Base-by-base conservation (phyloP, 208 protist species). In the Acanthamoeba healyi region DNA sequence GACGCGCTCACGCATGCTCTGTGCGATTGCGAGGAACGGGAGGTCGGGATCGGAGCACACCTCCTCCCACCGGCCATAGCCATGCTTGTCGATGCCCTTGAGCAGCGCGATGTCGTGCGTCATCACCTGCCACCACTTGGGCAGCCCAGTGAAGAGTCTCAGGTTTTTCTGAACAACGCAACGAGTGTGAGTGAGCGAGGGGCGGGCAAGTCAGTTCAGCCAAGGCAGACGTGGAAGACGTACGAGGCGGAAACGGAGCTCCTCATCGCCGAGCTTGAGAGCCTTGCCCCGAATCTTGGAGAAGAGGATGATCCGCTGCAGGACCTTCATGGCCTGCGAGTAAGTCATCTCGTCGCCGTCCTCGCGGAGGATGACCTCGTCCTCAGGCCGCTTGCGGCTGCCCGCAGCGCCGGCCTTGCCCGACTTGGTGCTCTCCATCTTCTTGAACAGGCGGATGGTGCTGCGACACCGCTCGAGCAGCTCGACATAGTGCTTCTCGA, bases 401-500 rank as follows among this genome's bases (percentile, higher is more conserved):
- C 56, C 56, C 9, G 19, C 56, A 29, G 24, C 26, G 56, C 7
- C 26, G 56, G 56, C 26, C 51, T 63, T 42, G 17, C 49, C 46
- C n/a, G 6, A 24, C 7, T 14, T n/a, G 29, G 29, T 90, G 22
- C 42, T 58, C 61, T 91, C 84, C 61, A 74, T 91, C 84, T 91
- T 91, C 56, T 91, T 91, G 84, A 74, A 74, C 12, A 91, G 58
- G 54, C 84, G 84, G 56, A 91, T 91, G 84, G 84, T 91, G 84
- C 61, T 91, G 17, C 84, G 51, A 26, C 84, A 91, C 42, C 61
- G 51, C 61, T 91, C 84, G 51, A 91, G 61, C 34, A 91, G 61
- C 56, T 91, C 61, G 32, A 91, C 84, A 29, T 91, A 91, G 84
- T 91, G 84, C 84, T 91, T 91, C 84, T 91, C 84, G 51, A 91